A percentile compares a stretch with the other conserved stretches of the same genome.
These are phyloP conservation scores for Aureoboletus auriporus DNA, from an alignment of 768 basidiomycete genomes.

Conservation along the genomic window DNA sequence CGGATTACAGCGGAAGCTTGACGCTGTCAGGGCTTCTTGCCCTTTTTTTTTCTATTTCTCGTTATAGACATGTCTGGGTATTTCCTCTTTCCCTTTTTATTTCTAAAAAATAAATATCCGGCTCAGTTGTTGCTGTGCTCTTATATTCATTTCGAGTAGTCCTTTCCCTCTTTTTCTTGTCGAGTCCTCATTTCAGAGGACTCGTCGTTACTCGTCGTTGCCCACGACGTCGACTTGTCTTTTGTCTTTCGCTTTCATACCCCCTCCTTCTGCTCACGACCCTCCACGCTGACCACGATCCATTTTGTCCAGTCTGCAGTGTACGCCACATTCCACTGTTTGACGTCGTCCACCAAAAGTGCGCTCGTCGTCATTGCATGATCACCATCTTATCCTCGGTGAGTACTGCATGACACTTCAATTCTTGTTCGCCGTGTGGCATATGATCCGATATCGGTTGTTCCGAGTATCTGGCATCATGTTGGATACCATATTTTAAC, in stretches of 20 bases:
- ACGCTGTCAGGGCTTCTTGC: conserved; percentile 6
- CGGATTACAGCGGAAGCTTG: not conserved
- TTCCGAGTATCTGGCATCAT: not conserved
- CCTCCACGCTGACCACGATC: conserved; percentile 39
- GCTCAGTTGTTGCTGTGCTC: conserved; percentile 23
- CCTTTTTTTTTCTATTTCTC: conserved; percentile 7
- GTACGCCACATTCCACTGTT: conserved; percentile 30
- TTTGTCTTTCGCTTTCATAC: conserved; percentile 18
- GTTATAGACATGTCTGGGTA: conserved; percentile 16
- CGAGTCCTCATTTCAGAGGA: conserved; percentile 23
- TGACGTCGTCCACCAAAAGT: conserved; percentile 35
- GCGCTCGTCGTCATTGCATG: conserved; percentile 38
- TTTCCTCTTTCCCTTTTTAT: conserved; percentile 7
- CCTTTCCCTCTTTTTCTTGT: conserved; percentile 21
- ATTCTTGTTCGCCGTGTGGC: conserved; percentile 8
- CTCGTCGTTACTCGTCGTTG: conserved; percentile 21
- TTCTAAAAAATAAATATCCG: conserved; percentile 7
- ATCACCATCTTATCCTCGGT: conserved; percentile 34
- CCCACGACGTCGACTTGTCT: conserved; percentile 16
- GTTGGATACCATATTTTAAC: conserved; percentile 14
- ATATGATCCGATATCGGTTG: not conserved
- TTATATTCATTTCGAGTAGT: conserved; percentile 31
- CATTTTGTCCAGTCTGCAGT: conserved; percentile 23
- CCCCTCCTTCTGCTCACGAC: conserved; percentile 29
- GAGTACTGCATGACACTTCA: conserved; percentile 22